These are phyloP conservation scores for Hypericum androsaemum DNA, from an alignment of 345 rosid genomes.

Conservation along the genomic window DNA sequence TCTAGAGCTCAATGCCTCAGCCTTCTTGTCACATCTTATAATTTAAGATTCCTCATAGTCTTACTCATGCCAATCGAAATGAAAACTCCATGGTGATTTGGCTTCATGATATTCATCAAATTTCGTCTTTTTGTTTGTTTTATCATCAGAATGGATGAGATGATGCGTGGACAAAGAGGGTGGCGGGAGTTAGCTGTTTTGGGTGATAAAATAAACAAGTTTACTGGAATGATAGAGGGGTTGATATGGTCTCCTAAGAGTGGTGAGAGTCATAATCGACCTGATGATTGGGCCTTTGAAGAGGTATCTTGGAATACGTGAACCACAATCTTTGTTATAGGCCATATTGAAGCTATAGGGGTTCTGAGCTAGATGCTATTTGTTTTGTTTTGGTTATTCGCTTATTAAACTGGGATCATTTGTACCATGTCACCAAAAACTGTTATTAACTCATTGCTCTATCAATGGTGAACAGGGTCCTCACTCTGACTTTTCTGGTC, in stretches of 20 bases:
- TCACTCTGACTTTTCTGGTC: constrained; percentile 93
- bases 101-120: no score
- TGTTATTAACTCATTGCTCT: neutral
- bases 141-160: constrained; percentile 79
- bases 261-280: constrained; percentile 26
- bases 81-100: no score
- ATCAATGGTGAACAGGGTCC: constrained; percentile 48
- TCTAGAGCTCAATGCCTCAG: no score
- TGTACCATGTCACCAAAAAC: neutral
- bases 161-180: constrained; percentile 96
- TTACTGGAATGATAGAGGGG: constrained; percentile 87
- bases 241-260: constrained; percentile 87
- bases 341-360: no score
- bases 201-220: constrained; percentile 81
- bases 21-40: no score
- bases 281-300: constrained; percentile 36
- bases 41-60: no score
- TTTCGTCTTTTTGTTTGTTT: neutral
- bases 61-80: no score
- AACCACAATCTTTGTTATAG: no score
- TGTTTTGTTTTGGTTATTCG: no score
- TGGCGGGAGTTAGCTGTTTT: constrained; percentile 86
- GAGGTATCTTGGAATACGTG: constrained; percentile 59
- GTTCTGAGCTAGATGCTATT: no score
- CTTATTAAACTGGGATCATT: no score